phyloP scores from a whole-genome alignment of 495 filamentous ascomycete species.

The Penicillium angulare region DNA sequence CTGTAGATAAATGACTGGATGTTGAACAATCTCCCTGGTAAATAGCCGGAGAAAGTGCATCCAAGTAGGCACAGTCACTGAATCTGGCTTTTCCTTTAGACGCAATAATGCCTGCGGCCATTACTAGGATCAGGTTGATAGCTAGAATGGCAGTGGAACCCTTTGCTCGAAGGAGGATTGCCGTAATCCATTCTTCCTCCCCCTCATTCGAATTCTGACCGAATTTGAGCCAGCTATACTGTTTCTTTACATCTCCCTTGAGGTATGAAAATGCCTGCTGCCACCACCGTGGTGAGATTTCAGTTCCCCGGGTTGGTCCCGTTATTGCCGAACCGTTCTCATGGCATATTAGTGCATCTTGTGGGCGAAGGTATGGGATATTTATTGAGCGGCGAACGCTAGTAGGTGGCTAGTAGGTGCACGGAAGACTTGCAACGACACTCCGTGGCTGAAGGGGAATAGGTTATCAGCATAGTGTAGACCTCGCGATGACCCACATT shows the following conservation, averaged over 20 bases:
- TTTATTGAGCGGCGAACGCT: too few species aligned
- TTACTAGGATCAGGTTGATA: neutral
- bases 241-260: neutral
- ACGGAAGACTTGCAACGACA: too few species aligned
- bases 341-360: neutral
- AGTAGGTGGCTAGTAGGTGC: too few species aligned
- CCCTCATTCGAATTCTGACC: neutral
- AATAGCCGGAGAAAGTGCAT: neutral
- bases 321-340: neutral
- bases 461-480: too few species aligned
- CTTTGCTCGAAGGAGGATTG: neutral
- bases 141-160: neutral
- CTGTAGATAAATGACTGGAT: neutral
- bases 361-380: too few species aligned
- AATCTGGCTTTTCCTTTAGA: neutral
- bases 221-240: neutral
- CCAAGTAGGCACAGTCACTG: neutral
- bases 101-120: neutral
- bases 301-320: neutral
- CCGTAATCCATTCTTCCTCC: neutral
- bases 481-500: too few species aligned
- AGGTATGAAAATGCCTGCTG: neutral
- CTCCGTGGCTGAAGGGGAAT: too few species aligned
- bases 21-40: neutral
- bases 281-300: neutral